Conservation (phyloP, 2,329 filamentous ascomycete genomes). For the Scedosporium apiospermum region DNA sequence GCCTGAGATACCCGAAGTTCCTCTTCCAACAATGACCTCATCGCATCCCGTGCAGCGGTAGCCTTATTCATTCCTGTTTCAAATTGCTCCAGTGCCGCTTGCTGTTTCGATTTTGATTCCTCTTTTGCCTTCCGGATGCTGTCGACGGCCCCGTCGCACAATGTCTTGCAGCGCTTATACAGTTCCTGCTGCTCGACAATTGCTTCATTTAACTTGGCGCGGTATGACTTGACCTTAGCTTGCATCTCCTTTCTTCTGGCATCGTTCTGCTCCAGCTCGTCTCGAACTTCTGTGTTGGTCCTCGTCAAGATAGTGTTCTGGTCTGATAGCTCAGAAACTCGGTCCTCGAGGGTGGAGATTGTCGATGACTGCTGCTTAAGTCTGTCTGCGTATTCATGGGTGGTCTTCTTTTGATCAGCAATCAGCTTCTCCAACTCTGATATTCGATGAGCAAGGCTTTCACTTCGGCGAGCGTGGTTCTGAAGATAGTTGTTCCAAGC, state of each 20-base stretch:
- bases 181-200: slow-evolving; percentile 36
- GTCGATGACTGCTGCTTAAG: slow-evolving; percentile 1
- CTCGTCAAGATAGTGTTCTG: slow-evolving; percentile 14
- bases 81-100: slow-evolving; percentile 12
- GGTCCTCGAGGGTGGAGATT: slow-evolving; percentile 14
- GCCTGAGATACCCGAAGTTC: background rate
- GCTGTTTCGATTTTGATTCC: slow-evolving; percentile 18
- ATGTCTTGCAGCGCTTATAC: slow-evolving; percentile 22
- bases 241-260: slow-evolving; percentile 19
- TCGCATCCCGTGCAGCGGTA: background rate
- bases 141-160: slow-evolving; percentile 22
- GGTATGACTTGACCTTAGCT: slow-evolving; percentile 25
- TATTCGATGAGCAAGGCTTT: slow-evolving; percentile 4
- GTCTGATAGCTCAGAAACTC: slow-evolving; percentile 17
- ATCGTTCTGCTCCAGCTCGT: slow-evolving; percentile 18
- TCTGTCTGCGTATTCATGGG: background rate
- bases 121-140: slow-evolving; percentile 18
- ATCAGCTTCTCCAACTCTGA: slow-evolving; percentile 6
- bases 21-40: background rate
- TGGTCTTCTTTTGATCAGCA: slow-evolving; percentile 1
- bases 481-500: slow-evolving; percentile 6
- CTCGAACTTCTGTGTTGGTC: slow-evolving; percentile 16
- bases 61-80: background rate
- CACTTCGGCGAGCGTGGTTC: slow-evolving; percentile 1
- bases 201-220: slow-evolving; percentile 32